Evolutionary conservation across 164 flowering plant species (phyloP), one percentile per base, ranked within the genome.

Genomic region (Piper longum): DNA sequence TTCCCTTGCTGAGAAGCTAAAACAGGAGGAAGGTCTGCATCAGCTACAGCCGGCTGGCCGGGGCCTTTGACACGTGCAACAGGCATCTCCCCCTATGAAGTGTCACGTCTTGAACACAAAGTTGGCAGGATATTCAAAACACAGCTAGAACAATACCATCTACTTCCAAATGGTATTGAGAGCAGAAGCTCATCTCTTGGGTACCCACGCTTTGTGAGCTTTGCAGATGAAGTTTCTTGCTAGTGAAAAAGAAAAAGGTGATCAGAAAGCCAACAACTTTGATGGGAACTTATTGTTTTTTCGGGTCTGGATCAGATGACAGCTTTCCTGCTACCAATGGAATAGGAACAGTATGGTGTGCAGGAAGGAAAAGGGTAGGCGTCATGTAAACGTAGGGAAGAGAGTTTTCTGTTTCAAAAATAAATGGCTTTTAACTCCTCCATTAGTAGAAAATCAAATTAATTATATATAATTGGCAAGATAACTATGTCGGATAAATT

Each of bases 1-100:
- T 80, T 76, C 69, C 82, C 83, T 66, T 71, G 48, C 59, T 74
- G 57, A 66, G 48, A 83, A 83, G 84, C 80, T 77, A 78, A 57
- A 69, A 58, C 52, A 41, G 59, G 63, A 69, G 66, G 41, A 19
- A 11, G 36, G 52, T 5, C 52, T 8, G 16, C 57, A 65, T 65
- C 48, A 18, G 59, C 60, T 41, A 65, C 44, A 73, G 80, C 79
- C 84, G 79, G 74, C 81, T 54, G 62, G 77, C 75, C 85, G 83
- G 83, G 79, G 72, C 60, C 40, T 64, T 67, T 70, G 79, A 79
- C 68, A 80, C 83, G 62, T 73, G 73, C 74, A 67, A 61, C 36
- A 11, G 44, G 62, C 26, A 16, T 42, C 16, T 13, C 12, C 14
- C 52, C 12, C 36, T 26, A 26, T 26, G 36, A 26, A 26, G 36